Conservation (phyloP, 78 protist genomes). For the Guillardia theta region DNA sequence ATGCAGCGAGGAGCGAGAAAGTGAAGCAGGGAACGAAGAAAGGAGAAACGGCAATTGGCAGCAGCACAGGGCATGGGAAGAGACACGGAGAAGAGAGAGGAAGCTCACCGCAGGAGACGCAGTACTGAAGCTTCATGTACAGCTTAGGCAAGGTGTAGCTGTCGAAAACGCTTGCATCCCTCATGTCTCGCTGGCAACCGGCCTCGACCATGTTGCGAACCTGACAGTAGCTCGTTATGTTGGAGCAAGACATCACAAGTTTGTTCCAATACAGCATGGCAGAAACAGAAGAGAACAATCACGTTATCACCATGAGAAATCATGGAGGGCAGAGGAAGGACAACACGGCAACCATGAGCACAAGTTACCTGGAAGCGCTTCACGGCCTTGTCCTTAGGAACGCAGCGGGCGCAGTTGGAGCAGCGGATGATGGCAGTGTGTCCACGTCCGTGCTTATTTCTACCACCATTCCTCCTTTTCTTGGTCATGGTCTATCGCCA, state of each 20-base stretch:
- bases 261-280: too few species aligned
- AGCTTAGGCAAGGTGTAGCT: slow-evolving; percentile 93
- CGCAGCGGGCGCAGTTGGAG: slow-evolving; percentile 92
- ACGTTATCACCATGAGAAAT: too few species aligned
- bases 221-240: too few species aligned
- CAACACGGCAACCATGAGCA: too few species aligned
- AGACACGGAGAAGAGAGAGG: too few species aligned
- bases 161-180: slow-evolving; percentile 83
- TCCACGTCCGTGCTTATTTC: slow-evolving; percentile 92
- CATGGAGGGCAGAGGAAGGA: too few species aligned
- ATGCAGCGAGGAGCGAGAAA: too few species aligned
- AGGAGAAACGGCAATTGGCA: background rate
- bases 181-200: slow-evolving; percentile 90
- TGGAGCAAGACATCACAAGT: too few species aligned
- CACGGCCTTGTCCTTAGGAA: slow-evolving; percentile 90
- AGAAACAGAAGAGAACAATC: too few species aligned
- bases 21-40: too few species aligned
- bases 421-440: slow-evolving; percentile 86
- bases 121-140: slow-evolving; percentile 94
- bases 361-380: slow-evolving; percentile 74
- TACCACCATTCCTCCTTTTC: slow-evolving; percentile 94
- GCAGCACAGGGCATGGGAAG: background rate
- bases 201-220: slow-evolving; percentile 95
- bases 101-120: slow-evolving; percentile 90
- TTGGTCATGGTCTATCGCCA: slow-evolving; percentile 84